Conservation (phyloP, 2,329 filamentous ascomycete species). For the Diaporthe caulivora region DNA sequence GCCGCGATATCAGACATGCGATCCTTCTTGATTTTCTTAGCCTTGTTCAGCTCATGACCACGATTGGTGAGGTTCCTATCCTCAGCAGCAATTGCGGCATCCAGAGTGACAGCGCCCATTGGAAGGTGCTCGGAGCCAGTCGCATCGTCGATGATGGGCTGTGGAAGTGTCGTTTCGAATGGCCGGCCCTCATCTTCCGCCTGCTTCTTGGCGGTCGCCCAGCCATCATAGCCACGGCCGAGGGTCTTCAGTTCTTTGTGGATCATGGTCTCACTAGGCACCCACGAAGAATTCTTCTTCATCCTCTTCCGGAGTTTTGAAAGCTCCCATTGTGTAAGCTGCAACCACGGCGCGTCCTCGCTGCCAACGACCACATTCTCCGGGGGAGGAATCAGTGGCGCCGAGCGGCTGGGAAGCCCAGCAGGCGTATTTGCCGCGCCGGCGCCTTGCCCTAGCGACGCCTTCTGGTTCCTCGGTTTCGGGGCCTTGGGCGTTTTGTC, state of each 20-base stretch:
- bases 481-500: slow-evolving; percentile 53
- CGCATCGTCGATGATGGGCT: slow-evolving; percentile 60
- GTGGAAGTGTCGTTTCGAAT: slow-evolving; percentile 63
- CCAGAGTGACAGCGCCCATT: slow-evolving; percentile 70
- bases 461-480: slow-evolving; percentile 53
- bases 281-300: slow-evolving; percentile 93
- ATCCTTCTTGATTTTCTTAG: slow-evolving; percentile 80
- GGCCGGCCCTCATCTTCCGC: slow-evolving; percentile 74
- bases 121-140: slow-evolving; percentile 66
- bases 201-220: slow-evolving; percentile 70
- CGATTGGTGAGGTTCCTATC: slow-evolving; percentile 77
- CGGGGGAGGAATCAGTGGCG: slow-evolving; percentile 68
- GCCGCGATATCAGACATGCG: slow-evolving; percentile 71
- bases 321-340: slow-evolving; percentile 74
- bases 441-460: slow-evolving; percentile 42
- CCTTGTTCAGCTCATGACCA: slow-evolving; percentile 83
- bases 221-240: slow-evolving; percentile 75
- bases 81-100: slow-evolving; percentile 65
- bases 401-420: slow-evolving; percentile 39
- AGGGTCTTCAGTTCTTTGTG: slow-evolving; percentile 80
- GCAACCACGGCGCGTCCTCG: slow-evolving; percentile 73
- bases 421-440: background rate
- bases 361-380: slow-evolving; percentile 70
- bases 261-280: slow-evolving; percentile 88
- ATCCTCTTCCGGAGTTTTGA: slow-evolving; percentile 82